Base-by-base conservation (phyloP, 768 basidiomycete genomes). In the Piloderma croceum region DNA sequence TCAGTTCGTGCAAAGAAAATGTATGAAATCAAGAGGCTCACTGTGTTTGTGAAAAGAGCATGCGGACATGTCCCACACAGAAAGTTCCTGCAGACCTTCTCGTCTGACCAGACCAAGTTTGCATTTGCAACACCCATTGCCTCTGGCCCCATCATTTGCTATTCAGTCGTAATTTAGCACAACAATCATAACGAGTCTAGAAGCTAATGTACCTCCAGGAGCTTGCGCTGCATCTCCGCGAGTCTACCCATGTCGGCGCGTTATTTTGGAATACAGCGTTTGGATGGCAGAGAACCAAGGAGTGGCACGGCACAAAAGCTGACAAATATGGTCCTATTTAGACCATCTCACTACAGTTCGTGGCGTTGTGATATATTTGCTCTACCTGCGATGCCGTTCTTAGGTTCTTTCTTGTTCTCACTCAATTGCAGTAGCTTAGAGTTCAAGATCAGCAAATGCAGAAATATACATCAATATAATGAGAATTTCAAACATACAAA, bases 121-220 rank as follows among this genome's bases (percentile, higher is more conserved):
- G 85, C 83, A 52, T 89, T 90, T 33, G 88, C 81, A 32, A 92
- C 83, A 53, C 96, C 96, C 90, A 99, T 94, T 15, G 96, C 92
- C 68, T 99, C 94, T 34, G 94, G 88, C n/a, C 91, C 94, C 93
- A 97, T 97, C 91, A 94, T 96, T 93, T 96, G 93, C 93, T 96
- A 49, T 38, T 47, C 38, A 45, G 44, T 37, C 18, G 27, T 12
- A 21, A 31, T 43, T 45, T 61, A n/a, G n/a, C n/a, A 22, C 36
- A 13, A 29, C 19, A 10, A 19, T 40, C 19, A 33, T 9, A 17
- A 17, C 13, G 24, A 23, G 21, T 48, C 34, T 51, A 31, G 12
- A 36, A 18, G 20, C 24, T 32, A 40, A 41, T 35, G 34, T 13
- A 73, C 62, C 69, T 70, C 72, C 42, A 70, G 54, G 18, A 58